phyloP scores from a whole-genome alignment of 176 grass and related monocot species.

The Eleusine indica region DNA sequence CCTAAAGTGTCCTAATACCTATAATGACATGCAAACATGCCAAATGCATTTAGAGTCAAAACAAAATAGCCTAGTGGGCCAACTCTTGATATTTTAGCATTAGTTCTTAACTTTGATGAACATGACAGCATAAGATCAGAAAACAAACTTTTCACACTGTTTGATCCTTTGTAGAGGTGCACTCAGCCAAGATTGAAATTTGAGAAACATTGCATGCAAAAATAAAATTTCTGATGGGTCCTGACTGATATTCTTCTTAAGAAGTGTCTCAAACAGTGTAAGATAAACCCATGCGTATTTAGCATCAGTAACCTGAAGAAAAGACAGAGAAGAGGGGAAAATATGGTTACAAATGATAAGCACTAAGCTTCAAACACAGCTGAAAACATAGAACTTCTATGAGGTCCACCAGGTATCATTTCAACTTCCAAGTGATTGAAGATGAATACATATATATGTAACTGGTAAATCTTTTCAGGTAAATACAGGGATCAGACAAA shows the following conservation, averaged over 20 bases:
- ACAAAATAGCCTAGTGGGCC: not conserved
- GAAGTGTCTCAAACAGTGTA: conserved; percentile 44
- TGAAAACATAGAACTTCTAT: not conserved
- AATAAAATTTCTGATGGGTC: conserved; percentile 53
- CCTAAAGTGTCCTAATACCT: not conserved
- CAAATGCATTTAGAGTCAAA: not conserved
- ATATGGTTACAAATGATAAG: not conserved
- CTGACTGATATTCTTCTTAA: conserved; percentile 58
- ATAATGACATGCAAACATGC: not conserved
- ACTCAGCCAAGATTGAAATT: conserved; percentile 59
- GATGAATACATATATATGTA: too few relatives aligned
- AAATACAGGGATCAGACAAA: not conserved
- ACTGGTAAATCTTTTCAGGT: not conserved
- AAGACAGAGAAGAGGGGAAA: not conserved
- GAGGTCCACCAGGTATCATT: not conserved
- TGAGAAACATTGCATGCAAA: conserved; percentile 63
- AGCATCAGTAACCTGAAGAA: conserved; percentile 63
- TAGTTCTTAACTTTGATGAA: not conserved
- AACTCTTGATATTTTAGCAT: not conserved
- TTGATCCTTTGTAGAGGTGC: conserved; percentile 57
- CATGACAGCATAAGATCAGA: not conserved
- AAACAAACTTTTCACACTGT: conserved; percentile 56
- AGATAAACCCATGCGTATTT: conserved; percentile 69
- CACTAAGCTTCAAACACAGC: not conserved
- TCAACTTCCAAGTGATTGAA: not conserved